Evolutionary conservation across 305 asterid genomes (phyloP), one percentile per base, ranked within the genome.

Genomic region (Solanum hybrid): DNA sequence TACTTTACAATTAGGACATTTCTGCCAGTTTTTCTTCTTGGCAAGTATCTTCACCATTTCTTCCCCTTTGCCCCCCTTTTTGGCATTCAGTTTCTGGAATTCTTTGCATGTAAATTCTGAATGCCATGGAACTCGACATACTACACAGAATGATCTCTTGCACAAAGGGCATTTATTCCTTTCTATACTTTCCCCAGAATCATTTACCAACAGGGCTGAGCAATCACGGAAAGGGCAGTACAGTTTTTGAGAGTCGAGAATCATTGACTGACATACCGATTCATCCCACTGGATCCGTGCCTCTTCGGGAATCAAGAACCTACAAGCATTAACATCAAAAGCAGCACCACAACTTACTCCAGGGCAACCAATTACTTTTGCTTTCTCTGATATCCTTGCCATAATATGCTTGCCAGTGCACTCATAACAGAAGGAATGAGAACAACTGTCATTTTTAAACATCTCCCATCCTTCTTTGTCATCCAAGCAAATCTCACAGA

Each of bases 11-110:
- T 89, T 90, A 84, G 98, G 96, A 89, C 98, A 96, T 91, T 91
- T 95, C 95, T 93, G 94, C 98, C 98, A 96, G 16, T 89, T 92
- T 91, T 93, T 96, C 94, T 93, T 95, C 96, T 94, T 93, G 4
- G 96, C 97, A 57, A 96, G 97, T 4, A 33, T 79, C 89, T 90
- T 93, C 87, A 95, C 90, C 78, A 95, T 89, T 89, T 61, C 91
- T 4, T 94, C 97, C 13, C 90, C 94, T 64, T 90, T 92, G 89
- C 91, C 90, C 3, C 84, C 86, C 89, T 88, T 89, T 34, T 87
- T 91, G 1, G 75, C 31, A 26, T 92, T 80, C 87, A 93, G 81
- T 92, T 94, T 95, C 93, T 90, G 91, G 90, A 92, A 95, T 78
- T 95, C 96, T 91, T 90, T 92, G 90, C 98, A 96, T 2, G 94